These are phyloP conservation scores for Crithidia brevicula DNA, from an alignment of 208 protist species.

Conservation along the genomic window DNA sequence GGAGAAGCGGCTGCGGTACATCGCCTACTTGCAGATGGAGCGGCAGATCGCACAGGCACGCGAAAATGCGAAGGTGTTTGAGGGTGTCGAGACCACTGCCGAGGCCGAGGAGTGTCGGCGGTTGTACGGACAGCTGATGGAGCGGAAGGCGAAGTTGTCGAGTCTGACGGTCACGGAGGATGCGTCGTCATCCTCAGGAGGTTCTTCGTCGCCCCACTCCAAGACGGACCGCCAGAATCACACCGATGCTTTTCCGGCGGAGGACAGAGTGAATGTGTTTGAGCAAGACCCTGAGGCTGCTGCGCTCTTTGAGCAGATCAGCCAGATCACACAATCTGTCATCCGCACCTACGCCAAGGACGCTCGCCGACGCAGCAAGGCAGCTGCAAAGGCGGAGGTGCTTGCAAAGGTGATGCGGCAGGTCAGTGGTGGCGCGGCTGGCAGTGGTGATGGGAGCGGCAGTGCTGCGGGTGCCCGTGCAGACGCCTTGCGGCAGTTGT, in stretches of 20 bases:
- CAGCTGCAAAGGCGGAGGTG: conserved; percentile 31
- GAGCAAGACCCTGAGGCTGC: conserved; percentile 56
- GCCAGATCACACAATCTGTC: conserved; percentile 42
- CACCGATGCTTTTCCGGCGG: background rate
- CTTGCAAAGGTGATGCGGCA: conserved; percentile 35
- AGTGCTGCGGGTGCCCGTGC: conserved; percentile 14
- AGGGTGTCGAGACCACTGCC: conserved; percentile 53
- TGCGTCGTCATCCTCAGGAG: too few relatives aligned
- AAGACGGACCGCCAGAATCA: background rate
- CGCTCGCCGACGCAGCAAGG: conserved; percentile 34
- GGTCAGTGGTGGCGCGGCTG: conserved; percentile 19
- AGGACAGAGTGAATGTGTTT: conserved; percentile 51
- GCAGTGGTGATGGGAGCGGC: conserved; percentile 11
- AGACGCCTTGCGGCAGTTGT: conserved; percentile 42
- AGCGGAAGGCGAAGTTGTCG: conserved; percentile 26
- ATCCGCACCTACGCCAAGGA: conserved; percentile 29
- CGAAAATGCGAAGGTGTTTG: conserved; percentile 72
- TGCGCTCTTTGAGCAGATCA: conserved; percentile 72
- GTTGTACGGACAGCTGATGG: conserved; percentile 56
- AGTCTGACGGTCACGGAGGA: background rate
- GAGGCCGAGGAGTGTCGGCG: conserved; percentile 61
- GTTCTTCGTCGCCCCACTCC: background rate
- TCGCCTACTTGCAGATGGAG: conserved; percentile 87
- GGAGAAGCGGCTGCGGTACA: conserved; percentile 80
- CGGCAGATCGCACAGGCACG: conserved; percentile 78